Conservation (phyloP, 2,329 filamentous ascomycete species). For the Scedosporium dehoogii region DNA sequence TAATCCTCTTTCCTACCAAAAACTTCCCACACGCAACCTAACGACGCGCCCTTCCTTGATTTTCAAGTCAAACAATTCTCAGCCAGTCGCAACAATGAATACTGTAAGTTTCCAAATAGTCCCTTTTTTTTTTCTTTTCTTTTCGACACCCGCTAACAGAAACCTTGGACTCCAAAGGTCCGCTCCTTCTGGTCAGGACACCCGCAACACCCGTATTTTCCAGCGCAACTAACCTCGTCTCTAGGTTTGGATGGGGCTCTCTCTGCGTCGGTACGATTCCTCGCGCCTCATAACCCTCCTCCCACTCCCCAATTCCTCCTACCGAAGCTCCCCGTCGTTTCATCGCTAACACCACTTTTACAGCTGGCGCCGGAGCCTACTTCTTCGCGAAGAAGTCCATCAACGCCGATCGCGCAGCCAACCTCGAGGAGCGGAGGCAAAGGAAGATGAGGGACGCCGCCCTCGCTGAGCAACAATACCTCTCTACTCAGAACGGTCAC, state of each 20-base stretch:
- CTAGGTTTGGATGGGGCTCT: constrained; percentile 83
- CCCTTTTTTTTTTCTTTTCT: background rate
- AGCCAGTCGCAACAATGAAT: background rate
- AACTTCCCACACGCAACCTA: background rate
- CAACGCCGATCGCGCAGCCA: constrained; percentile 73
- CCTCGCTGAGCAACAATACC: constrained; percentile 6
- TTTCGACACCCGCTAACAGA: background rate
- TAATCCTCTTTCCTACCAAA: background rate
- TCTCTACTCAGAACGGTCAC: constrained; percentile 17
- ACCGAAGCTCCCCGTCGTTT: background rate
- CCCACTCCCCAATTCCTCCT: background rate
- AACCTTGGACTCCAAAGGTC: background rate
- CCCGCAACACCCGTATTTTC: background rate
- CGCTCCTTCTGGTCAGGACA: background rate
- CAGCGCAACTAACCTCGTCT: constrained; percentile 3
- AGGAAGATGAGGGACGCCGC: constrained; percentile 45
- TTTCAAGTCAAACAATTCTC: background rate
- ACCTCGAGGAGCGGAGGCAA: constrained; percentile 56
- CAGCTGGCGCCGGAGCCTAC: constrained; percentile 85
- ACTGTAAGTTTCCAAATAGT: background rate
- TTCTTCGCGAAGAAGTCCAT: constrained; percentile 92
- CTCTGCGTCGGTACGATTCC: constrained; percentile 63
- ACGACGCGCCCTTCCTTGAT: background rate
- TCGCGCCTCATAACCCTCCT: background rate
- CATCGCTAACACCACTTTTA: constrained; percentile 11